Base-by-base conservation (phyloP, 805 yeast species). In the Komagataella phaffii region DNA sequence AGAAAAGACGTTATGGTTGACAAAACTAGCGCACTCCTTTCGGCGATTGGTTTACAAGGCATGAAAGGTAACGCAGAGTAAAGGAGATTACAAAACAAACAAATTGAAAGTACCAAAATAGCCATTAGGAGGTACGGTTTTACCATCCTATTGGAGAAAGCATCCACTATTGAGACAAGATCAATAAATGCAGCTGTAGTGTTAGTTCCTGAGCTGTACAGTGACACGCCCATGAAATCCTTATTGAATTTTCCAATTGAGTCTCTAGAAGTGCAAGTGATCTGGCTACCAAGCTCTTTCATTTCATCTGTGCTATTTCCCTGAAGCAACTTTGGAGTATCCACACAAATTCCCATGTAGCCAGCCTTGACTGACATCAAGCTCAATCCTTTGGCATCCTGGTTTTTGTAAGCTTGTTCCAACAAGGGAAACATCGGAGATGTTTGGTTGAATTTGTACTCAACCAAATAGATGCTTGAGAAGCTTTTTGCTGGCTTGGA, bases 101-200 rank as follows among this genome's bases (percentile, higher is more conserved):
- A 46, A 8, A 80, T 56, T 2, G 72, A 62, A 6, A 82, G 53
- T 2, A 75, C 66, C 3, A 80, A 61, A 2, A 75, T 66, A 0
- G 76, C 73, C 59, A 80, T 72, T 24, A 81, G 64, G 3, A 81
- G 55, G 52, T 74, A 73, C 2, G 87, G 83, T 56, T 76, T 81
- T 48, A 81, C 68, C 1, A 77, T 70, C 17, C 68, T 64, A 44
- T 68, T 67, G 50, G 72, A 64, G 51, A 79, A 76, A 8, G 67
- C 57, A 17, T 67, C 57, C 1, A 81, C 80, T 23, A 83, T 53
- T 1, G 70, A 59, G 24, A 80, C 59, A 47, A 82, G 64, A 56
- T 80, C 75, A 43, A 81, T 56, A 1, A 63, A 48, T 0, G 69
- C 59, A 6, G 65, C 54, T 5, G 67, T 58, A 1, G 69, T 59